These are phyloP conservation scores for Candida morakotiae DNA, from an alignment of 805 yeast species.

Conservation along the genomic window DNA sequence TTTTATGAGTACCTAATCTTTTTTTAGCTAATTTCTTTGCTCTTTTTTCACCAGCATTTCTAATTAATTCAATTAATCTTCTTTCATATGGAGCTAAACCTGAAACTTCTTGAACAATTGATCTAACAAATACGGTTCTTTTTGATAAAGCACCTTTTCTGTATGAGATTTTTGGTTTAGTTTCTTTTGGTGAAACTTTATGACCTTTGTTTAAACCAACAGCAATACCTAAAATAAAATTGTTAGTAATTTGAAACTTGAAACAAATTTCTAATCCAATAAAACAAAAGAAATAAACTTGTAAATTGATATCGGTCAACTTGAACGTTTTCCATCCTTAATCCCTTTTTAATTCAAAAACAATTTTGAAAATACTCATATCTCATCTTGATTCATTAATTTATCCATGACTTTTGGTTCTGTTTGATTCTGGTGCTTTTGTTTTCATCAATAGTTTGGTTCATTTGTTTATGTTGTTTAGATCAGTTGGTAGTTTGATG, in stretches of 20 bases:
- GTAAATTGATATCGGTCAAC: too few species aligned
- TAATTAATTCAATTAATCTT: conserved; percentile 98
- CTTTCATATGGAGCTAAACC: conserved; percentile 99
- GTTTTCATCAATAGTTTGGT: too few species aligned
- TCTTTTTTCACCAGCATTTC: conserved; percentile 99
- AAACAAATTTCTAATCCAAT: background rate
- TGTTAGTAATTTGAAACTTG: conserved; percentile 26
- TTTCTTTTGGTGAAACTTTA: conserved; percentile 83
- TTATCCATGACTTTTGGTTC: too few species aligned
- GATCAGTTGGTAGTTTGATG: too few species aligned
- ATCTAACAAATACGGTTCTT: conserved; percentile 95
- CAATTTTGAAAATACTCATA: too few species aligned
- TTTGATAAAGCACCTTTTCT: conserved; percentile 95
- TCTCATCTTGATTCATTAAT: too few species aligned
- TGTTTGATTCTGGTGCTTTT: too few species aligned
- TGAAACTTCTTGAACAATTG: conserved; percentile 92
- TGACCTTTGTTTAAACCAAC: conserved; percentile 99
- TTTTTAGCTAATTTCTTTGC: conserved; percentile 99
- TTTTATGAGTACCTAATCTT: conserved; percentile 99
- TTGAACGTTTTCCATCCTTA: too few species aligned
- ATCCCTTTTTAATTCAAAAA: too few species aligned
- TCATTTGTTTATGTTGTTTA: too few species aligned
- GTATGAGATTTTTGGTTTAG: conserved; percentile 74
- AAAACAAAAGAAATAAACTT: background rate
- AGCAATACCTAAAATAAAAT: conserved; percentile 71